Conservation (phyloP, 768 basidiomycete genomes). For the Auricularia cornea region DNA sequence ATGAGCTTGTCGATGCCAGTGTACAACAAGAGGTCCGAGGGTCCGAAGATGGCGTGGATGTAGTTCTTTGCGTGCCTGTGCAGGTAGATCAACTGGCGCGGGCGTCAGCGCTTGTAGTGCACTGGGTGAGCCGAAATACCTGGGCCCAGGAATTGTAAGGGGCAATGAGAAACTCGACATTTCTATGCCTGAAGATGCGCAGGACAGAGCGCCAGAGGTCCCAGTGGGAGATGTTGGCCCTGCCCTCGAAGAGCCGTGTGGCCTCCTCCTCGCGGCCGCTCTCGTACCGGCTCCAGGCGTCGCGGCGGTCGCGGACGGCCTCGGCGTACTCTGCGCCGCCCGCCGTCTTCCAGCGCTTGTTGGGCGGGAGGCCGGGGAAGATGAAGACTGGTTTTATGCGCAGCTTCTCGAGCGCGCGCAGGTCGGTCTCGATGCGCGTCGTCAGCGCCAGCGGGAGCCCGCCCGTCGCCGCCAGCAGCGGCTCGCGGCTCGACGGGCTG, state of each 20-base stretch:
- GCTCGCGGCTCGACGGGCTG: conserved; percentile 70
- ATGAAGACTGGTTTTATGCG: conserved; percentile 99
- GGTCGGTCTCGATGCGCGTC: conserved; percentile 82
- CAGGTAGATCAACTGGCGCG: conserved; percentile 78
- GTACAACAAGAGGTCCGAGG: conserved; percentile 85
- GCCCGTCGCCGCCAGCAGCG: conserved; percentile 88
- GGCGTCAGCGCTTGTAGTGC: not conserved
- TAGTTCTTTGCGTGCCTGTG: conserved; percentile 89
- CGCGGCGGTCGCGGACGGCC: conserved; percentile 63
- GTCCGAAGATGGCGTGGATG: conserved; percentile 88
- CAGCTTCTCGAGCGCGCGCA: conserved; percentile 81
- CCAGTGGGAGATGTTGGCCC: conserved; percentile 64
- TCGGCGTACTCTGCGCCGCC: conserved; percentile 44
- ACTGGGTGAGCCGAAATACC: conserved; percentile 50
- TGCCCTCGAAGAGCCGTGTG: conserved; percentile 71
- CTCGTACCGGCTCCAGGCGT: conserved; percentile 94
- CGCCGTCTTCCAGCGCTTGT: conserved; percentile 61
- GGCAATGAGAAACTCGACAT: conserved; percentile 92
- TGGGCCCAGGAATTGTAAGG: conserved; percentile 95
- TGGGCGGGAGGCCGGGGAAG: conserved; percentile 81
- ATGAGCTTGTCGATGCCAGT: conserved; percentile 85
- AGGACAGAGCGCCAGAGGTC: conserved; percentile 93
- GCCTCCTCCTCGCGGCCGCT: conserved; percentile 84
- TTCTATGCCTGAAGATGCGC: conserved; percentile 86
- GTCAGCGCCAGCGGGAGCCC: conserved; percentile 87